phyloP scores from a whole-genome alignment of 805 yeast genomes.

The Vanderwaltozyma verrucispora region DNA sequence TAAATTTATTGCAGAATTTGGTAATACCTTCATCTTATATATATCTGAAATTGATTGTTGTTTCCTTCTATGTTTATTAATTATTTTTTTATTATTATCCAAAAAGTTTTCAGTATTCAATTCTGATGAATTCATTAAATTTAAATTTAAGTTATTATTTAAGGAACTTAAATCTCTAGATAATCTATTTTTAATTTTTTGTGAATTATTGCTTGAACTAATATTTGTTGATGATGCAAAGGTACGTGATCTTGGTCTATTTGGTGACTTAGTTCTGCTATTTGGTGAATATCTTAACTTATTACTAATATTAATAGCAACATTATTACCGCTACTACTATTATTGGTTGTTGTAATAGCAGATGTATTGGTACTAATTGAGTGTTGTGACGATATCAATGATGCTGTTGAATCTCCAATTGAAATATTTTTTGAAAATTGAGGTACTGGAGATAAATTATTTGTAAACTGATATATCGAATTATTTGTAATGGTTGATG shows the following conservation, averaged over 20 bases:
- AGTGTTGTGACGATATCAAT: slow-evolving; percentile 1
- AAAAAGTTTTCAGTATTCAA: slow-evolving; percentile 1
- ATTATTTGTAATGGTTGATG: slow-evolving; percentile 9
- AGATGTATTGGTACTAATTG: not conserved
- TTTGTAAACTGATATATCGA: slow-evolving; percentile 5
- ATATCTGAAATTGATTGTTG: slow-evolving; percentile 26
- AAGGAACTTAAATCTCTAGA: slow-evolving; percentile 21
- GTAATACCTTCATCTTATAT: not conserved
- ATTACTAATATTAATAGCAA: not conserved
- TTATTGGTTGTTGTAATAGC: not conserved
- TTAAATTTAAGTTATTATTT: not conserved
- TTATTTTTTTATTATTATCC: slow-evolving; percentile 4
- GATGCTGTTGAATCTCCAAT: not conserved
- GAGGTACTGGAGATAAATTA: not conserved
- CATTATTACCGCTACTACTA: not conserved
- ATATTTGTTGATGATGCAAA: slow-evolving; percentile 12
- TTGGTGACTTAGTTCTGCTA: slow-evolving; percentile 23
- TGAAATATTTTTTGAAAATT: slow-evolving; percentile 12
- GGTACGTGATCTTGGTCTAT: slow-evolving; percentile 23
- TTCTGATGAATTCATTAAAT: not conserved
- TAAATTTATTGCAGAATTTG: too few relatives aligned
- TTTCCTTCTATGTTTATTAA: slow-evolving; percentile 17
- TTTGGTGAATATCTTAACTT: slow-evolving; percentile 19
- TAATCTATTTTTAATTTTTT: slow-evolving; percentile 9
- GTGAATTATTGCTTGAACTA: too few relatives aligned